Evolutionary conservation across 345 rosid species (phyloP), one percentile per base, ranked within the genome.

Genomic region (Aquilaria yunnanensis): DNA sequence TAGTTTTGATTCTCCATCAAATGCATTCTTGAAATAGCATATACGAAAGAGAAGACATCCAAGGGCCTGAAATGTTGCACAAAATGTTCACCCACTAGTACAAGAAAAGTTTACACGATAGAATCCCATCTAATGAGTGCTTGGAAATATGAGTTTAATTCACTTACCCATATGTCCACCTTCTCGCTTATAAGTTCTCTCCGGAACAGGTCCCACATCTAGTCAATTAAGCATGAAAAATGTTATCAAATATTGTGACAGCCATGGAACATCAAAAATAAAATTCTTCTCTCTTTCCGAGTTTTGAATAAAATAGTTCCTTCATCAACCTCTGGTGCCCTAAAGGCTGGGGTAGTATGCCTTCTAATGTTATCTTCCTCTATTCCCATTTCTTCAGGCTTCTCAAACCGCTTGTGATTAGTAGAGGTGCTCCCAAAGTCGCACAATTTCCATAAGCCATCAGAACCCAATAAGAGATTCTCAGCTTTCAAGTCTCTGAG

Each of bases 201-300:
- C 64, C 88, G 85, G 56, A 82, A 83, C 66, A 95, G 67, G 84
- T 95, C 99, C 97, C 97, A 90, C 99, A 95, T 95, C 99, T 95
- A 77, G 62, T 65, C 75, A 77, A 61, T 54, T 60, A 66, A 77
- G 32, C 70, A 66, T 47, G 65, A 75, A 76, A 61, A 62, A 62
- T 65, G 57, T 43, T 61, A 78, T 62, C 54, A 73, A 68, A 70
- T 41, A 72, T 9, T 31, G 53, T 65, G 56, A 76, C 56, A 74
- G 57, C 43, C 55, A 72, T 33, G 71, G 50, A 58, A 72, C 69
- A 68, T 37, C 34, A 71, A 72, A 66, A 63, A 56, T 4, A 14
- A 45, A 49, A 47, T 61, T 16, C 32, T 61, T 16, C 32, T 47
- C n/a, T 5, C 43, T 61, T 8, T 8, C 6, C 32, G 12, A 54